phyloP scores from a whole-genome alignment of 768 basidiomycete genomes.

The Artomyces pyxidatus region DNA sequence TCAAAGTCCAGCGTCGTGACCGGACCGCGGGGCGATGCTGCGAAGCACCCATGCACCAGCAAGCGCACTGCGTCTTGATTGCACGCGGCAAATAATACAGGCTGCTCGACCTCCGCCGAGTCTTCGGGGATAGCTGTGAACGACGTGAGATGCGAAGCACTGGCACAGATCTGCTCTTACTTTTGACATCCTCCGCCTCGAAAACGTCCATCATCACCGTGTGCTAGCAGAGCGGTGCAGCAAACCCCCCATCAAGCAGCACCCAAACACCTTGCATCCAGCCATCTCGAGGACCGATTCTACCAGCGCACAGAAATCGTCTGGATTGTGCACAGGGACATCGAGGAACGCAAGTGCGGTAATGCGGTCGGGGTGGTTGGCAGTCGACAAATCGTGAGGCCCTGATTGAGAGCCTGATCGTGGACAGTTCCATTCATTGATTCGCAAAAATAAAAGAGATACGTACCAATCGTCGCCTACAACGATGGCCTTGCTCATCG shows the following conservation, averaged over 20 bases:
- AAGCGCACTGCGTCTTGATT: slow-evolving; percentile 28
- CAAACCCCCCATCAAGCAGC: slow-evolving; percentile 26
- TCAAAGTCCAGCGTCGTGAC: slow-evolving; percentile 27
- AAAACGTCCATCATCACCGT: slow-evolving; percentile 18
- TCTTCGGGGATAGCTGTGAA: background rate
- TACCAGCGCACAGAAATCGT: slow-evolving; percentile 16
- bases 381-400: slow-evolving; percentile 29
- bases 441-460: too few relatives aligned
- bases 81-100: slow-evolving; percentile 29
- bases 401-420: slow-evolving; percentile 29
- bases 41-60: slow-evolving; percentile 20
- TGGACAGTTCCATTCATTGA: background rate
- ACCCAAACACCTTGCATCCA: slow-evolving; percentile 27
- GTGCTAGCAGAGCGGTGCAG: slow-evolving; percentile 30
- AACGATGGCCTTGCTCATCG: slow-evolving; percentile 19
- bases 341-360: slow-evolving; percentile 32
- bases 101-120: slow-evolving; percentile 24
- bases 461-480: slow-evolving; percentile 30
- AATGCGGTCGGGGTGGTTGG: slow-evolving; percentile 32
- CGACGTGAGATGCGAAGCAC: background rate
- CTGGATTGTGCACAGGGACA: slow-evolving; percentile 28
- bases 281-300: slow-evolving; percentile 16
- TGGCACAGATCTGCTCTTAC: slow-evolving; percentile 15
- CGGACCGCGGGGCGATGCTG: slow-evolving; percentile 22
- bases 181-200: slow-evolving; percentile 26